phyloP scores from a whole-genome alignment of 2,329 filamentous ascomycete genomes.

The Xylariaceae sp. region DNA sequence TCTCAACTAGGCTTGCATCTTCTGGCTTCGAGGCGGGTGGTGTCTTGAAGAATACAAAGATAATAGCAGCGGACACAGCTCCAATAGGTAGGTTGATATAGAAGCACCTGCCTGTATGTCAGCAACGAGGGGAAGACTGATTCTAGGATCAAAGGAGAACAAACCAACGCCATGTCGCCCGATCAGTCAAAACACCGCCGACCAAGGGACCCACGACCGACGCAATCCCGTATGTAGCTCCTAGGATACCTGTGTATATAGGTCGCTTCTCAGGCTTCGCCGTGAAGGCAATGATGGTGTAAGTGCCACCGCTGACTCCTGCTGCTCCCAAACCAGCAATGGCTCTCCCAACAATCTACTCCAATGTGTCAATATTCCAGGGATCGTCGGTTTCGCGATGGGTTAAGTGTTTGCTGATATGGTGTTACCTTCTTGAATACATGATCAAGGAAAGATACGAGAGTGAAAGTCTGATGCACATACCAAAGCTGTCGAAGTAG shows the following conservation, averaged over 20 bases:
- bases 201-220: slow-evolving; percentile 1
- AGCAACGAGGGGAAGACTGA: neutral
- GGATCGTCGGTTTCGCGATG: too few species aligned
- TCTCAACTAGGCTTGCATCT: neutral
- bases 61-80: neutral
- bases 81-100: slow-evolving; percentile 4
- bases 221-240: slow-evolving; percentile 29
- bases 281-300: slow-evolving; percentile 28
- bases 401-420: too few species aligned
- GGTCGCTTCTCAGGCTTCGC: slow-evolving; percentile 8
- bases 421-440: too few species aligned
- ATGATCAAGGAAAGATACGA: too few species aligned
- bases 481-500: slow-evolving; percentile 9
- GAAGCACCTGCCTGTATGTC: neutral
- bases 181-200: neutral
- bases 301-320: slow-evolving; percentile 33
- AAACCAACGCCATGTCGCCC: slow-evolving; percentile 1
- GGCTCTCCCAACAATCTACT: slow-evolving; percentile 16
- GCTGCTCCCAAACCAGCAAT: slow-evolving; percentile 30
- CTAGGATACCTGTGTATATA: slow-evolving; percentile 28
- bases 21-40: neutral
- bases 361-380: too few species aligned
- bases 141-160: neutral
- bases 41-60: neutral
- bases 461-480: too few species aligned